Conservation (phyloP, 139 green algal species). For the Coelastrella sp. region DNA sequence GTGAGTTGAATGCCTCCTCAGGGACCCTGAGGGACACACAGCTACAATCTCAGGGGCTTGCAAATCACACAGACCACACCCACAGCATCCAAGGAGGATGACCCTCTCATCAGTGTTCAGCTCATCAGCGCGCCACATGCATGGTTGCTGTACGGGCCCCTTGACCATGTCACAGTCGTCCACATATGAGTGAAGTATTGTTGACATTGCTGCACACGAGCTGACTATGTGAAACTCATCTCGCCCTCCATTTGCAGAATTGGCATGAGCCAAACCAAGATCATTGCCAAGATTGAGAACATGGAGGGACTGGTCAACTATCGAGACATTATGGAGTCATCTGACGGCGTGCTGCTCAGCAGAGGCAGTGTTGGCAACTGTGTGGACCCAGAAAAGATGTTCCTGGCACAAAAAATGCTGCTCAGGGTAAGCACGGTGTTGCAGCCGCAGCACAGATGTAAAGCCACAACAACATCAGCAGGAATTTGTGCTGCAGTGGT, state of each 20-base stretch:
- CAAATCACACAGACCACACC: neutral
- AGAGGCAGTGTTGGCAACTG: slow-evolving; percentile 91
- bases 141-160: too few species aligned
- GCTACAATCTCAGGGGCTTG: neutral
- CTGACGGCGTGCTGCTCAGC: slow-evolving; percentile 83
- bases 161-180: too few species aligned
- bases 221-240: neutral
- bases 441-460: neutral
- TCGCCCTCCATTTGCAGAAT: slow-evolving; percentile 35
- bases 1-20: neutral
- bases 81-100: too few species aligned
- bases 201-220: too few species aligned
- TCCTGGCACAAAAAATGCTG: slow-evolving; percentile 71
- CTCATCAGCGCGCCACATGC: too few species aligned
- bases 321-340: slow-evolving; percentile 70
- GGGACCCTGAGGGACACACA: neutral
- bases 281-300: slow-evolving; percentile 90
- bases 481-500: too few species aligned
- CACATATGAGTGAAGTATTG: too few species aligned
- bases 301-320: slow-evolving; percentile 51
- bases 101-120: too few species aligned
- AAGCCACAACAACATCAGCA: neutral
- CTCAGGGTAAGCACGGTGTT: slow-evolving; percentile 41
- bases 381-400: slow-evolving; percentile 83
- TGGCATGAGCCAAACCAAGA: slow-evolving; percentile 67